These are phyloP conservation scores for Zygosaccharomyces pseudobailii DNA, from an alignment of 1,139 yeast species.

Conservation along the genomic window DNA sequence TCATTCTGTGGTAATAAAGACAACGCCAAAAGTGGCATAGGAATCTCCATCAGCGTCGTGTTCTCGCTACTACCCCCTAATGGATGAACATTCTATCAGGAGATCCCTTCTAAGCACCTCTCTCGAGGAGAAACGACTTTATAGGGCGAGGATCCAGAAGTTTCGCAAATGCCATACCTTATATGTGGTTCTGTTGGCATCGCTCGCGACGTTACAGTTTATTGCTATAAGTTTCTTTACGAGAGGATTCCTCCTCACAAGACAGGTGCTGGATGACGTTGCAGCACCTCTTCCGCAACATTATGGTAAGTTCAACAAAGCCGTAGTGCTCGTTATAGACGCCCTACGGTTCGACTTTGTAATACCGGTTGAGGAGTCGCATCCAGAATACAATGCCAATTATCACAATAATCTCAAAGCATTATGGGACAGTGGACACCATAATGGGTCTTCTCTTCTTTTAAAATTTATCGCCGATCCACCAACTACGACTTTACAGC, in stretches of 20 bases:
- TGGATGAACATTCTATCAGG: conserved; percentile 26
- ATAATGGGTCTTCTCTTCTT: conserved; percentile 55
- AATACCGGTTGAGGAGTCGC: conserved; percentile 54
- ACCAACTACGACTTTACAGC: conserved; percentile 92
- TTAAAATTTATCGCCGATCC: conserved; percentile 92
- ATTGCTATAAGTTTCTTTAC: conserved; percentile 72
- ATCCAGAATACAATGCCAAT: conserved; percentile 36
- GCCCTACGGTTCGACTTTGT: conserved; percentile 90
- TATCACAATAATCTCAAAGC: conserved; percentile 66
- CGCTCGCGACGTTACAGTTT: conserved; percentile 36
- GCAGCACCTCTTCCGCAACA: conserved; percentile 17
- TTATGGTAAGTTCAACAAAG: conserved; percentile 54
- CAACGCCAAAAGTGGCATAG: neutral
- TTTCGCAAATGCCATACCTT: conserved; percentile 36
- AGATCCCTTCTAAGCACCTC: conserved; percentile 23
- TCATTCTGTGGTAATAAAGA: neutral
- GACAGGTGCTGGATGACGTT: conserved; percentile 70
- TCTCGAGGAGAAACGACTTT: conserved; percentile 27
- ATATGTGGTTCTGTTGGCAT: conserved; percentile 34
- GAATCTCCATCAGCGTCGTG: neutral
- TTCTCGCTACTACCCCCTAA: conserved; percentile 3
- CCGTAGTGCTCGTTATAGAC: conserved; percentile 77
- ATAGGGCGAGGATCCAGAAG: conserved; percentile 28
- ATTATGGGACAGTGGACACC: conserved; percentile 49
- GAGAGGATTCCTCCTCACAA: conserved; percentile 74